These are phyloP conservation scores for Puccinia triticina DNA, from an alignment of 1,284 basidiomycete genomes.

Conservation along the genomic window DNA sequence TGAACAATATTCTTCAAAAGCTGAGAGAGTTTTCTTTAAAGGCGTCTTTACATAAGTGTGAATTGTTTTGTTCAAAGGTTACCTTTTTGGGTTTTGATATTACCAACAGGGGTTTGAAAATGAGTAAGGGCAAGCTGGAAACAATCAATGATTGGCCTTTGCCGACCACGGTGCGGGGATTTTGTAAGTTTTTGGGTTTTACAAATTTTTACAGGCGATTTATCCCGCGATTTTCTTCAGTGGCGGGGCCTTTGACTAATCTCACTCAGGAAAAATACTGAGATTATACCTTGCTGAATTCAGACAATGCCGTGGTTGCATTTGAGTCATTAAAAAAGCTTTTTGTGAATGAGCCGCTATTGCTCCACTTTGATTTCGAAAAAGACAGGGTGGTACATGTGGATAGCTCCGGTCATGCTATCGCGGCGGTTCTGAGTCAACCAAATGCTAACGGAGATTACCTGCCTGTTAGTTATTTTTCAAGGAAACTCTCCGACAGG, in stretches of 20 bases:
- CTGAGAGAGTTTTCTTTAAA: not conserved
- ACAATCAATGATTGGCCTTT: not conserved
- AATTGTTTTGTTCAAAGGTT: not conserved
- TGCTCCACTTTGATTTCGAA: not conserved
- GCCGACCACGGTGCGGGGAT: not conserved
- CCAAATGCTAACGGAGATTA: not conserved
- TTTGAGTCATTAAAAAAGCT: not conserved
- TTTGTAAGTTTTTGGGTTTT: slow-evolving; percentile 8
- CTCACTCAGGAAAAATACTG: not conserved
- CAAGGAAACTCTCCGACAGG: no score
- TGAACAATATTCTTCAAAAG: not conserved
- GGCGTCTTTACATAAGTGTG: no score
- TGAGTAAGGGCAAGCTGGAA: not conserved
- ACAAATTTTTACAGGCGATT: no score
- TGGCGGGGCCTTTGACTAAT: not conserved
- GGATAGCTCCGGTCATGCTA: slow-evolving; percentile 45
- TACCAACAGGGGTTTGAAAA: not conserved
- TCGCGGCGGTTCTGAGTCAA: slow-evolving; percentile 50
- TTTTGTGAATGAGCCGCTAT: not conserved
- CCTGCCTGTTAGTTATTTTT: no score
- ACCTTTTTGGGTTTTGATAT: no score
- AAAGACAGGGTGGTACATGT: slow-evolving; percentile 5
- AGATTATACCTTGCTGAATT: not conserved
- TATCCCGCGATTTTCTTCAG: slow-evolving; percentile 25
- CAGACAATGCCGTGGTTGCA: not conserved